phyloP scores from a whole-genome alignment of 2,329 filamentous ascomycete species.

The Aspergillus pseudotamarii region DNA sequence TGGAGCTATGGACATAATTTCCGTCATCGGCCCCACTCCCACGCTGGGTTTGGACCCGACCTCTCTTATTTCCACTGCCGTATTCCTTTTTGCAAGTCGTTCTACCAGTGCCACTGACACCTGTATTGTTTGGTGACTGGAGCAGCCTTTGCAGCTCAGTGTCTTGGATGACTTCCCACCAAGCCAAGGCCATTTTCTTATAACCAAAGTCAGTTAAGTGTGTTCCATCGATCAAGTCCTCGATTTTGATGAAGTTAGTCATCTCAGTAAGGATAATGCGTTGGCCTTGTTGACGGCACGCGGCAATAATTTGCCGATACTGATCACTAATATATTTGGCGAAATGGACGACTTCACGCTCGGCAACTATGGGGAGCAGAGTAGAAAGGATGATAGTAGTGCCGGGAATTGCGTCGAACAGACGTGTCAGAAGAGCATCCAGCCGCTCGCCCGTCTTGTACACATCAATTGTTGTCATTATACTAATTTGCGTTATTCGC shows the following conservation, averaged over 20 bases:
- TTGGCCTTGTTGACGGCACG: conserved; percentile 20
- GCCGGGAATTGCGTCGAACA: conserved; percentile 25
- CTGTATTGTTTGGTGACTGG: background rate
- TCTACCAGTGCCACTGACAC: background rate
- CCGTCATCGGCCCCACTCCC: background rate
- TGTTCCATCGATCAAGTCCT: conserved; percentile 23
- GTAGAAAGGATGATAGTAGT: conserved; percentile 38
- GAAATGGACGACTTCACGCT: background rate
- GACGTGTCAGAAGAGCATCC: conserved; percentile 26
- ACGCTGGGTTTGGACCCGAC: background rate
- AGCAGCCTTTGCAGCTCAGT: conserved; percentile 20
- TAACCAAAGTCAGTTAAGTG: conserved; percentile 29
- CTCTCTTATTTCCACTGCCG: background rate
- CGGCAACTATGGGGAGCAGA: conserved; percentile 27
- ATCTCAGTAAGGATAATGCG: conserved; percentile 31
- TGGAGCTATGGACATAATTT: background rate
- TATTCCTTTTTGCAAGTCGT: background rate
- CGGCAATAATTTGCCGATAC: conserved; percentile 25
- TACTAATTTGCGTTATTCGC: conserved; percentile 33
- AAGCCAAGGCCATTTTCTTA: conserved; percentile 30
- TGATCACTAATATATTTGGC: conserved; percentile 26
- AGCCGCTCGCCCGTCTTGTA: conserved; percentile 27
- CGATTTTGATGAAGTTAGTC: conserved; percentile 20
- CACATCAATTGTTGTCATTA: conserved; percentile 20
- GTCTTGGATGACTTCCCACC: conserved; percentile 29